These are phyloP conservation scores for Monosporascus cannonballus DNA, from an alignment of 2,329 filamentous ascomycete genomes.

Conservation along the genomic window DNA sequence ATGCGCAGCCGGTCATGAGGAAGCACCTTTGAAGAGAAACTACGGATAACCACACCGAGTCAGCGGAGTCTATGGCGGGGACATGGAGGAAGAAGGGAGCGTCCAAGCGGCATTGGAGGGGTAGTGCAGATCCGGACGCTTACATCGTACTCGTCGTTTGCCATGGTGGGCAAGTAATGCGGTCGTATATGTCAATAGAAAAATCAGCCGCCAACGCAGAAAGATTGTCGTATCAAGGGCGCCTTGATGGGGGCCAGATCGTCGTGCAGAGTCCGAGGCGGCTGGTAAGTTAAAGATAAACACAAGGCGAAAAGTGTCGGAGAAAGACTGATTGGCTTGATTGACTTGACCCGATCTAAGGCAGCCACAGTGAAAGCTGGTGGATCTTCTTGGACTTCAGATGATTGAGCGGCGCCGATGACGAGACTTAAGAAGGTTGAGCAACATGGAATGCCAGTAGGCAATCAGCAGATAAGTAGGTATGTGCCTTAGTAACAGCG, in stretches of 20 bases:
- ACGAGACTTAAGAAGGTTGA: too few relatives aligned
- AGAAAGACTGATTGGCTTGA: background rate
- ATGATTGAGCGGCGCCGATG: too few relatives aligned
- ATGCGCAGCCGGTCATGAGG: slow-evolving; percentile 20
- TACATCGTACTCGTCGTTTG: slow-evolving; percentile 99
- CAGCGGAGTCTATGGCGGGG: background rate
- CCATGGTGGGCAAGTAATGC: slow-evolving; percentile 58
- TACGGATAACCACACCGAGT: slow-evolving; percentile 40
- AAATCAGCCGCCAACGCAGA: background rate
- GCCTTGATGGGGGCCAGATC: background rate
- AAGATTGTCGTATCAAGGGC: too few relatives aligned
- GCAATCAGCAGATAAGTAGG: too few relatives aligned
- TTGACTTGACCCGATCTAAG: too few relatives aligned
- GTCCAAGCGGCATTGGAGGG: slow-evolving; percentile 10
- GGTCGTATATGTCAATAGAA: background rate
- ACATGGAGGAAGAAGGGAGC: slow-evolving; percentile 13
- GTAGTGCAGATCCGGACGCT: slow-evolving; percentile 36
- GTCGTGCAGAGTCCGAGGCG: background rate
- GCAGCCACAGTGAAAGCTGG: too few relatives aligned
- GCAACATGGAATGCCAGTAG: too few relatives aligned
- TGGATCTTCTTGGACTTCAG: too few relatives aligned
- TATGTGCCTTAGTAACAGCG: too few relatives aligned
- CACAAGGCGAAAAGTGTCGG: background rate
- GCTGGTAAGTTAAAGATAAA: background rate
- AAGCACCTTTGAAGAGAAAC: slow-evolving; percentile 97